phyloP scores from a whole-genome alignment of 371 early-diverging fungal species.

The Dichotomocladium elegans region DNA sequence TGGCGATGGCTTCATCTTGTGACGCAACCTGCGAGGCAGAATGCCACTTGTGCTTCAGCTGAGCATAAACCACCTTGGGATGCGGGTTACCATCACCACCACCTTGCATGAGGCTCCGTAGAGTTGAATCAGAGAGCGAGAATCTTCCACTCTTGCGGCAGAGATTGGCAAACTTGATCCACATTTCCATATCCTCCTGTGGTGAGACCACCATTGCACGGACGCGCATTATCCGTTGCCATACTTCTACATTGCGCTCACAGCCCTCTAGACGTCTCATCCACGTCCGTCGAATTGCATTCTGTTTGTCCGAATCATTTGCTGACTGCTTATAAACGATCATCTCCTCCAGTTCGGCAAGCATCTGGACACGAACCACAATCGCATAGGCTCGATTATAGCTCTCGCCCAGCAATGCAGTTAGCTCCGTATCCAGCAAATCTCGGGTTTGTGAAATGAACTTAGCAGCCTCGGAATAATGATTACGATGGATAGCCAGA shows the following conservation, averaged over 20 bases:
- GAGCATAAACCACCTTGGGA: constrained; percentile 89
- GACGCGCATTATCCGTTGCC: constrained; percentile 91
- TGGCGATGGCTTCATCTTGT: constrained; percentile 48
- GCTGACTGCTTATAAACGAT: constrained; percentile 82
- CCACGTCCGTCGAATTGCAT: constrained; percentile 85
- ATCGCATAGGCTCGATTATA: constrained; percentile 90
- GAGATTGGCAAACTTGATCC: constrained; percentile 94
- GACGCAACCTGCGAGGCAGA: constrained; percentile 46
- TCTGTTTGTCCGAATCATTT: constrained; percentile 80
- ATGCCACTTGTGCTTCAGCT: constrained; percentile 94
- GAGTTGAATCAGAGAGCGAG: constrained; percentile 78
- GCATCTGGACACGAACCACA: constrained; percentile 93
- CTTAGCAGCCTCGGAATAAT: constrained; percentile 70
- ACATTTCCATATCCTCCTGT: constrained; percentile 89
- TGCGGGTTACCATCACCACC: constrained; percentile 43
- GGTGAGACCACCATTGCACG: constrained; percentile 88
- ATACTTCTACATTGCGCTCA: constrained; percentile 93
- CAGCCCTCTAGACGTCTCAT: constrained; percentile 82
- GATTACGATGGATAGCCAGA: constrained; percentile 79
- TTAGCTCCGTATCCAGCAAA: constrained; percentile 84
- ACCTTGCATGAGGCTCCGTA: constrained; percentile 60
- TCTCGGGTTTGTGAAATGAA: constrained; percentile 84
- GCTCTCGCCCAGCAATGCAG: constrained; percentile 90
- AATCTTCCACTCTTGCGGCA: constrained; percentile 90
- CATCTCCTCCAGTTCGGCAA: constrained; percentile 96